phyloP scores from a whole-genome alignment of 129 eudicot genomes.

The Silybum marianum region DNA sequence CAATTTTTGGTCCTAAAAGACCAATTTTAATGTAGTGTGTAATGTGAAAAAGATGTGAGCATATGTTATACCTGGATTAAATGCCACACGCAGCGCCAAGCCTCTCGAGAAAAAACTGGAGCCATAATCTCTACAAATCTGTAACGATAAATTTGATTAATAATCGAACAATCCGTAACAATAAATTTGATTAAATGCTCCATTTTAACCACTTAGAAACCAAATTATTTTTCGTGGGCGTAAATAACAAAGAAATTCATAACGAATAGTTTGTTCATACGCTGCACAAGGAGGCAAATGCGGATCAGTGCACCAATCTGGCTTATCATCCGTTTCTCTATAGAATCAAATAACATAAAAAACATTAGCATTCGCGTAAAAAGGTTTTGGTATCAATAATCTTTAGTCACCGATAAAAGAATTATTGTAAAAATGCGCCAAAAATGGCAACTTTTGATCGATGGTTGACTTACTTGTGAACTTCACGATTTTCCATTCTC shows the following conservation, averaged over 20 bases:
- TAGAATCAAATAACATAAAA: not conserved
- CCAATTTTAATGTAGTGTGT: not conserved
- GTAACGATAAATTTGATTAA: slow-evolving; percentile 21
- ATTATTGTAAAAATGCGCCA: not conserved
- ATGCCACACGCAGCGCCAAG: slow-evolving; percentile 99
- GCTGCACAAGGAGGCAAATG: slow-evolving; percentile 94
- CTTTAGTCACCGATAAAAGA: slow-evolving; percentile 1
- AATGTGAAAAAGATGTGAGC: slow-evolving; percentile 10
- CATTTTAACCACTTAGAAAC: not conserved
- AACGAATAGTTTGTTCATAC: slow-evolving; percentile 43
- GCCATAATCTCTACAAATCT: slow-evolving; percentile 98
- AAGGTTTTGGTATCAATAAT: slow-evolving; percentile 1
- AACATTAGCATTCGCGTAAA: slow-evolving; percentile 7
- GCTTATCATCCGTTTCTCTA: slow-evolving; percentile 71
- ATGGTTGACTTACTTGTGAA: slow-evolving; percentile 70
- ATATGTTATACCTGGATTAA: slow-evolving; percentile 66
- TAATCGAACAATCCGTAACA: not conserved
- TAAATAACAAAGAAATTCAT: not conserved
- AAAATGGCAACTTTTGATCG: not conserved
- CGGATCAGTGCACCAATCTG: slow-evolving; percentile 85
- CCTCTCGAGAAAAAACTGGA: slow-evolving; percentile 88
- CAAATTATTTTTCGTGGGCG: not conserved
- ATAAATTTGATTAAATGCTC: not conserved
- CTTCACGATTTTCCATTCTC: slow-evolving; percentile 59
- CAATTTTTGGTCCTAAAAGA: not conserved